A percentile compares a stretch with the other conserved stretches of the same genome.
Evolutionary conservation across 169 alveolate genomes (phyloP).

Genomic region (Plasmodium ovale): DNA sequence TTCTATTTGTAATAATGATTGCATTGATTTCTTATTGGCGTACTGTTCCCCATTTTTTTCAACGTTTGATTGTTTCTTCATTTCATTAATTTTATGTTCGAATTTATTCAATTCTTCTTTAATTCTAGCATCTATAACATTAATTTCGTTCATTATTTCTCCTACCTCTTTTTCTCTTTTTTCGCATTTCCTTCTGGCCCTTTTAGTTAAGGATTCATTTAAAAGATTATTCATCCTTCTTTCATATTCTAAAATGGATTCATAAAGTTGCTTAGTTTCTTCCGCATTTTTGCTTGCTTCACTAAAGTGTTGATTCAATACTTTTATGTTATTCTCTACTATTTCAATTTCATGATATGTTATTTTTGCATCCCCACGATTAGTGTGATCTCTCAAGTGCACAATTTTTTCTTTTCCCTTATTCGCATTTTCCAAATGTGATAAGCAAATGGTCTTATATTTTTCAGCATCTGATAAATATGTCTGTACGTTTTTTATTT

Average conservation of each 20-base stretch:
- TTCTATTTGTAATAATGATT: constrained; percentile 1
- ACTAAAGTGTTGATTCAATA: background rate
- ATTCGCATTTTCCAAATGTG: constrained; percentile 11
- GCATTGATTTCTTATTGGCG: background rate
- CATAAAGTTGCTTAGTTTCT: background rate
- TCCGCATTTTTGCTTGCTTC: constrained; percentile 4
- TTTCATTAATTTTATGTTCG: constrained; percentile 3
- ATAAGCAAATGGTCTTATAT: background rate
- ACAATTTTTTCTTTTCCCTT: constrained; percentile 1
- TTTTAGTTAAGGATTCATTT: background rate
- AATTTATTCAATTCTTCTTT: constrained; percentile 10
- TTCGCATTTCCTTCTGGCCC: background rate
- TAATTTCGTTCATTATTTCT: background rate
- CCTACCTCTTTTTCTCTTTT: constrained; percentile 3
- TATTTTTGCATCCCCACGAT: background rate
- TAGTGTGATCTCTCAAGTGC: background rate
- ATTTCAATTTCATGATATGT: background rate
- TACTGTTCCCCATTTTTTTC: background rate
- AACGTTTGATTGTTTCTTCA: constrained; percentile 2
- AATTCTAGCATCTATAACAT: background rate
- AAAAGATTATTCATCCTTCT: background rate
- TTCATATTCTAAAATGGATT: constrained; percentile 4
- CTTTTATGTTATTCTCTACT: background rate
- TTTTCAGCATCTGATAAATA: constrained; percentile 9
- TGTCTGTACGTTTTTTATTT: background rate